A percentile compares a stretch with the other conserved stretches of the same genome.
Conservation (phyloP, 139 green algal species). For the Chlamydomonas incerta region DNA sequence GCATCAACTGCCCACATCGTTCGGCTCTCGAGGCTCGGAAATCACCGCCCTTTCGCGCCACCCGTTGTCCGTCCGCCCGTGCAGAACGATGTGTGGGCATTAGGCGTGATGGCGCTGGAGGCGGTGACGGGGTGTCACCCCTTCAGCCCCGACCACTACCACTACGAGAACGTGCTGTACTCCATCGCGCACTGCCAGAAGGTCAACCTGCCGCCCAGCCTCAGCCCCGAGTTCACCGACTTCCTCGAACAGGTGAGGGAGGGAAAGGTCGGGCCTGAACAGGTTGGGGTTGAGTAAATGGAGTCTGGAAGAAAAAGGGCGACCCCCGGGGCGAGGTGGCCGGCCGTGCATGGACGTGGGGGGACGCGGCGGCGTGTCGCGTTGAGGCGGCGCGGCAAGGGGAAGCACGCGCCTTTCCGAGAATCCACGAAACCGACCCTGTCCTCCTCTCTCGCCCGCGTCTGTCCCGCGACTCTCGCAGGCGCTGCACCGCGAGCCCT, state of each 20-base stretch:
- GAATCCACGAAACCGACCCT: not conserved
- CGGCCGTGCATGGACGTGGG: no score
- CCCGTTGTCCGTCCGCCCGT: not conserved
- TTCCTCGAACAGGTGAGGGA: constrained; percentile 24
- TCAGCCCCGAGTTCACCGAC: constrained; percentile 34
- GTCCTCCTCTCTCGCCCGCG: not conserved
- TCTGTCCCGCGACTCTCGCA: not conserved
- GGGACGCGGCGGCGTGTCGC: no score
- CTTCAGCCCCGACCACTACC: constrained; percentile 52
- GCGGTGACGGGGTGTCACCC: constrained; percentile 57
- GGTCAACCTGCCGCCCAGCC: constrained; percentile 36
- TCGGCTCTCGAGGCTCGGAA: not conserved
- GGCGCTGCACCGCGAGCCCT: constrained; percentile 51
- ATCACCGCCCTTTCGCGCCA: not conserved
- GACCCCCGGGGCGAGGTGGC: no score
- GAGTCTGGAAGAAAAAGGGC: no score
- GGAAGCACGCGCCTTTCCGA: no score
- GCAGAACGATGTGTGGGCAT: constrained; percentile 68
- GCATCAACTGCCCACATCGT: no score
- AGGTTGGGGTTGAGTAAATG: not conserved
- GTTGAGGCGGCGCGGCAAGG: no score
- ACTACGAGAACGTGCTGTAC: constrained; percentile 42
- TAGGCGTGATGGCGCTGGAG: constrained; percentile 66
- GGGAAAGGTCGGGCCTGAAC: not conserved
- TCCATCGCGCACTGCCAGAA: constrained; percentile 33